These are phyloP conservation scores for Tetracladium marchalianum DNA, from an alignment of 495 filamentous ascomycete species.

Conservation along the genomic window DNA sequence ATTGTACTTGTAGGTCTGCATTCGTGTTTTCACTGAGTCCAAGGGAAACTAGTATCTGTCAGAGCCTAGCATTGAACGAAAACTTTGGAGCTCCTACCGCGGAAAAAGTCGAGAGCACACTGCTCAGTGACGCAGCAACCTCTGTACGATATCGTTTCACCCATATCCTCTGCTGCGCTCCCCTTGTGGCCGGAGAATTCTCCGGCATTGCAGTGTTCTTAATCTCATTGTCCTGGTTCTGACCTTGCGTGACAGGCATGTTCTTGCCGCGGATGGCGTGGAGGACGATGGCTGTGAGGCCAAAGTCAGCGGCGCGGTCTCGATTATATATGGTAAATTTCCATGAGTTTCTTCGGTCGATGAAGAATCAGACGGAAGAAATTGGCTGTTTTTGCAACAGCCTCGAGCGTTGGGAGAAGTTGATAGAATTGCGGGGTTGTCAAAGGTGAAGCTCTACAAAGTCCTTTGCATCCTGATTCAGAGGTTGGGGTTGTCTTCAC, in stretches of 20 bases:
- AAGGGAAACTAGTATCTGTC: conserved; percentile 52
- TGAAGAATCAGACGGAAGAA: conserved; percentile 4
- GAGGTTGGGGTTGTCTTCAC: no score
- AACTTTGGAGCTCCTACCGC: conserved; percentile 35
- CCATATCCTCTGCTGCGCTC: conserved; percentile 44
- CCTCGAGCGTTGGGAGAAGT: not conserved
- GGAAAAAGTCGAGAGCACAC: conserved; percentile 60
- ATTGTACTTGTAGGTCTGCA: conserved; percentile 73
- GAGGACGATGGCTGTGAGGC: conserved; percentile 31
- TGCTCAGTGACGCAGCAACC: conserved; percentile 63
- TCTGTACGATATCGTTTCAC: conserved; percentile 71
- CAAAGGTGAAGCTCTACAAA: no score
- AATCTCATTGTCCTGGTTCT: conserved; percentile 16
- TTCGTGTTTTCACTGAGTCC: conserved; percentile 77
- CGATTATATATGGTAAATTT: conserved; percentile 46
- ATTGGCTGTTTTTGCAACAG: conserved; percentile 3
- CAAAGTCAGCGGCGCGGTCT: conserved; percentile 50
- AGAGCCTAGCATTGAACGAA: not conserved
- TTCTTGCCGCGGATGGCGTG: conserved; percentile 1
- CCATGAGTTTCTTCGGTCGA: conserved; percentile 32
- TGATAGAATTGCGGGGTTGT: conserved; percentile 10
- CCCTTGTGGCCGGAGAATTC: conserved; percentile 1
- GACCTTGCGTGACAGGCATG: conserved; percentile 41
- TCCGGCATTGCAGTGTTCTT: conserved; percentile 13
- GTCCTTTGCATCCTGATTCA: no score